A percentile compares a stretch with the other conserved stretches of the same genome.
phyloP scores from a whole-genome alignment of 352 stramenopile species.

The Pythium guiyangense region DNA sequence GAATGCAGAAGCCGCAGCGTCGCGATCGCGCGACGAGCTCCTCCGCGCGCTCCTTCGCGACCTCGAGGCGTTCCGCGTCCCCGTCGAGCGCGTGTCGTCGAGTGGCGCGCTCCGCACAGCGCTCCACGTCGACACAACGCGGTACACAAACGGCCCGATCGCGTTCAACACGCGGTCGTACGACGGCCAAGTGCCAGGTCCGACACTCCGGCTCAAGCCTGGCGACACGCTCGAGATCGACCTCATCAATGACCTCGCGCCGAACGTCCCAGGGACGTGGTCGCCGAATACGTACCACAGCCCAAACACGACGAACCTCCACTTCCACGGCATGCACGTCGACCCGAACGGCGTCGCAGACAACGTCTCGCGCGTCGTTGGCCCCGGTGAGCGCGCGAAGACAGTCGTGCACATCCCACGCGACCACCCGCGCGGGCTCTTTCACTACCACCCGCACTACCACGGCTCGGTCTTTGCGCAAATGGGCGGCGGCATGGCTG shows the following conservation, averaged over 20 bases:
- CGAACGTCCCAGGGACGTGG: conserved; percentile 33
- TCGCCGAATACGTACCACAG: conserved; percentile 56
- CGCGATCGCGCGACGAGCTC: conserved; percentile 1
- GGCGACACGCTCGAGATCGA: conserved; percentile 62
- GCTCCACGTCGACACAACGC: conserved; percentile 35
- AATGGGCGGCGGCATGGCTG: conserved; percentile 70
- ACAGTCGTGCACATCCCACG: conserved; percentile 49
- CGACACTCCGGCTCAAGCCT: conserved; percentile 46
- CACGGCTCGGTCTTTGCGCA: conserved; percentile 73
- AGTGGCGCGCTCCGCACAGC: conserved; percentile 64
- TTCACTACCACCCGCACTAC: conserved; percentile 86
- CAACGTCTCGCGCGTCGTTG: conserved; percentile 64
- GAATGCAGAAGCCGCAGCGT: background rate
- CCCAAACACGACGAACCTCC: conserved; percentile 77
- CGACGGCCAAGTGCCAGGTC: conserved; percentile 51
- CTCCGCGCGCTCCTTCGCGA: conserved; percentile 25
- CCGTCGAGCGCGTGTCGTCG: conserved; percentile 28
- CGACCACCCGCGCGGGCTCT: conserved; percentile 66
- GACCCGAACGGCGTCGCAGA: conserved; percentile 72
- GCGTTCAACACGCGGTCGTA: conserved; percentile 70
- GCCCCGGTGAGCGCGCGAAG: conserved; percentile 41
- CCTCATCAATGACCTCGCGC: conserved; percentile 48
- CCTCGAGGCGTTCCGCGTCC: conserved; percentile 29
- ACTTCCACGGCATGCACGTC: conserved; percentile 83
- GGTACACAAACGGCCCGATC: conserved; percentile 48